Evolutionary conservation across 192 early-diverging fungal species (phyloP).

Genomic region (Geosiphon pyriformis): DNA sequence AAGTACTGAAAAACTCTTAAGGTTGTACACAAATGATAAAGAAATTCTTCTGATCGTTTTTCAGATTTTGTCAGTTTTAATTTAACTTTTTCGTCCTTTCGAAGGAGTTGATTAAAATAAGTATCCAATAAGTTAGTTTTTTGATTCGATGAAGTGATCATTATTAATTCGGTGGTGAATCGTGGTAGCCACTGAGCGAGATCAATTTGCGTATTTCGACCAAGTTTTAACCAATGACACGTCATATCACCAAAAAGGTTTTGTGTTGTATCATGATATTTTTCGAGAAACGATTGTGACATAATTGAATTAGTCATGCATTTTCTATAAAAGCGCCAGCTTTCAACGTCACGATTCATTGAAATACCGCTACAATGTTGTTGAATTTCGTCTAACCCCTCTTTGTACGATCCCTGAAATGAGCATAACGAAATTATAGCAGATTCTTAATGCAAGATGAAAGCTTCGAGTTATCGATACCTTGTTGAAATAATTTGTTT

Average conservation of each 20-base stretch:
- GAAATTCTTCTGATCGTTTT: not conserved
- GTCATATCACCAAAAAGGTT: conserved; percentile 16
- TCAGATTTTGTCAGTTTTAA: not conserved
- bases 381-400: conserved; percentile 17
- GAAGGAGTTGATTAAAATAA: conserved; percentile 5
- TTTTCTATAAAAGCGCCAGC: conserved; percentile 17
- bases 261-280: not conserved
- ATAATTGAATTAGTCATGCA: conserved; percentile 9
- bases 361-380: not conserved
- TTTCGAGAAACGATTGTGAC: conserved; percentile 5
- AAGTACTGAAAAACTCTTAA: conserved; percentile 13
- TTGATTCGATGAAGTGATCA: conserved; percentile 1
- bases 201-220: not conserved
- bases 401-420: not conserved
- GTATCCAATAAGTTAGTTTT: not conserved
- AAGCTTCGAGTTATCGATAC: not conserved
- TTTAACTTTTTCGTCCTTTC: not conserved
- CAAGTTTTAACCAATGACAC: conserved; percentile 3
- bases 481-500: conserved; percentile 11
- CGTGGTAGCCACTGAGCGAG: conserved; percentile 9
- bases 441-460: not conserved
- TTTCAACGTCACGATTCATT: conserved; percentile 8
- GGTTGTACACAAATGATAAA: conserved; percentile 1
- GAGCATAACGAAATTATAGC: not conserved
- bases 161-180: not conserved